Percentiles rank a stretch among this genome's conserved stretches.
phyloP scores from a whole-genome alignment of 768 basidiomycete species.

The Krasilnikovozyma curviuscula region DNA sequence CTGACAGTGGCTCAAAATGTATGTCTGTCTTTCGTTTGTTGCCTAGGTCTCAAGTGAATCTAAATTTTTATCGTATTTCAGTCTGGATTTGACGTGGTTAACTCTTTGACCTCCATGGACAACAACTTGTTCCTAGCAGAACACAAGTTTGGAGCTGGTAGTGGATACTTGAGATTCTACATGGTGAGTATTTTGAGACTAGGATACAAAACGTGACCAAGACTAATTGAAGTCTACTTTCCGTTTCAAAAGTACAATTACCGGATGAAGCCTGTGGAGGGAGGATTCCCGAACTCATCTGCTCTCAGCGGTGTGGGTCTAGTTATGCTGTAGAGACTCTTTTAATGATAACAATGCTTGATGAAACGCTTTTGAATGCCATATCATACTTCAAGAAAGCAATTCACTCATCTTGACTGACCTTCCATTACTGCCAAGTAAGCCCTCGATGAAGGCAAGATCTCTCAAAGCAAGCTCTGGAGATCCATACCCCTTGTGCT shows the following conservation, averaged over 20 bases:
- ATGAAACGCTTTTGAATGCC: too few relatives aligned
- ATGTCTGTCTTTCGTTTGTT: slow-evolving; percentile 6
- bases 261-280: slow-evolving; percentile 62
- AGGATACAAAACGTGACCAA: too few relatives aligned
- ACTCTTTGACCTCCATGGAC: slow-evolving; percentile 87
- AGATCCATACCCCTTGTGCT: too few relatives aligned
- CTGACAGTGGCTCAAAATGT: slow-evolving; percentile 54
- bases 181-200: background rate
- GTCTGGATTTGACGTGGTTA: slow-evolving; percentile 89
- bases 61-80: slow-evolving; percentile 13
- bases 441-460: too few relatives aligned
- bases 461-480: too few relatives aligned
- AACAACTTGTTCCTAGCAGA: slow-evolving; percentile 64
- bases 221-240: background rate
- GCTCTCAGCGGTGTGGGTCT: slow-evolving; percentile 39
- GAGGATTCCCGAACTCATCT: slow-evolving; percentile 27
- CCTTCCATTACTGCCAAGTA: too few relatives aligned
- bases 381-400: too few relatives aligned
- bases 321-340: slow-evolving; percentile 57
- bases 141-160: slow-evolving; percentile 83
- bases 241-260: slow-evolving; percentile 50
- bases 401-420: too few relatives aligned
- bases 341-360: background rate
- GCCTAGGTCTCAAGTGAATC: background rate
- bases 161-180: slow-evolving; percentile 45